phyloP scores from a whole-genome alignment of 2,329 filamentous ascomycete genomes.

The Colletotrichum sp. region DNA sequence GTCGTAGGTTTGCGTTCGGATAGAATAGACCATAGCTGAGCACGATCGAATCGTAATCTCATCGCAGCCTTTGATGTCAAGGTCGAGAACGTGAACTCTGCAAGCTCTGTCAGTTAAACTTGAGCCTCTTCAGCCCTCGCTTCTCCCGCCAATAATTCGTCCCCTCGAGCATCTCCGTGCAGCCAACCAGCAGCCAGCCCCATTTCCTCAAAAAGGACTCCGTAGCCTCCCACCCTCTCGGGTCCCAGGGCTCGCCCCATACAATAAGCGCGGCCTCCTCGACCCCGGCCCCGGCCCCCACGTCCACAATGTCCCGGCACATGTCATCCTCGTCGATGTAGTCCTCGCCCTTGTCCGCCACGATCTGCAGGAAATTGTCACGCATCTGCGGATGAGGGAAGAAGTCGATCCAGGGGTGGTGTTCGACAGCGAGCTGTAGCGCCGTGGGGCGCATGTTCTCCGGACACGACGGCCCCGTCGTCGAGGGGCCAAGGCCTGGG shows the following conservation, averaged over 20 bases:
- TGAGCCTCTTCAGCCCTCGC: conserved; percentile 6
- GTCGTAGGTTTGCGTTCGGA: background rate
- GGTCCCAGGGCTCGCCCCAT: conserved; percentile 53
- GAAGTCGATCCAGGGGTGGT: conserved; percentile 38
- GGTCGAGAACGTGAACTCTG: background rate
- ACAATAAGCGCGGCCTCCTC: conserved; percentile 20
- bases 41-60: background rate
- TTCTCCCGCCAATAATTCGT: conserved; percentile 39
- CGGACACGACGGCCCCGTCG: background rate
- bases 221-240: conserved; percentile 52
- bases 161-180: conserved; percentile 38
- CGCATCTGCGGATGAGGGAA: conserved; percentile 33
- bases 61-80: no score
- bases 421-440: conserved; percentile 28
- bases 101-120: background rate
- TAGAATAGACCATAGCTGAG: background rate
- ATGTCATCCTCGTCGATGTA: conserved; percentile 17
- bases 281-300: conserved; percentile 5
- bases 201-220: conserved; percentile 50
- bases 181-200: conserved; percentile 41
- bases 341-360: conserved; percentile 6
- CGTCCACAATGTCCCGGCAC: conserved; percentile 19
- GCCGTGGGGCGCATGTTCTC: conserved; percentile 30
- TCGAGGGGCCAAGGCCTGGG: background rate
- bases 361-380: conserved; percentile 29